phyloP scores from a whole-genome alignment of 2,329 filamentous ascomycete genomes.

The Trichoderma oligosporum region DNA sequence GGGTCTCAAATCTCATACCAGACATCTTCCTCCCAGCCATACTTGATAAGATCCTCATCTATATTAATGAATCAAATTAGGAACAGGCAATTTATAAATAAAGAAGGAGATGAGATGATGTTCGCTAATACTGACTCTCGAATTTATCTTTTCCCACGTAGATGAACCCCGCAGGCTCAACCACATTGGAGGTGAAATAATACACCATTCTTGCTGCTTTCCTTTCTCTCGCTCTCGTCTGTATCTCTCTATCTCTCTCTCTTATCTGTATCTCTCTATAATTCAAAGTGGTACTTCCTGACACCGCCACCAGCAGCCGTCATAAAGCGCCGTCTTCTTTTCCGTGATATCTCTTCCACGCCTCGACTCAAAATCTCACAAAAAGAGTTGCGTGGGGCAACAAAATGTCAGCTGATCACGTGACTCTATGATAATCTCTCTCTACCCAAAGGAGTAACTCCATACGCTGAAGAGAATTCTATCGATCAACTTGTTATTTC shows the following conservation, averaged over 20 bases:
- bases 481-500: too few relatives aligned
- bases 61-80: conserved; percentile 11
- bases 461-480: too few relatives aligned
- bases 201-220: conserved; percentile 66
- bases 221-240: neutral
- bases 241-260: neutral
- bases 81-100: too few relatives aligned
- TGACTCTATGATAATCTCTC: neutral
- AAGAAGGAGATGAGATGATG: too few relatives aligned
- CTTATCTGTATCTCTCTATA: neutral
- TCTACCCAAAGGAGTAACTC: too few relatives aligned
- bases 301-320: neutral
- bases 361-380: neutral
- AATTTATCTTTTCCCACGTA: conserved; percentile 99
- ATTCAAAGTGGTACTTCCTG: neutral
- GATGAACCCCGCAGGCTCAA: conserved; percentile 77
- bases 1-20: conserved; percentile 71
- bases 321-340: neutral
- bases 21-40: conserved; percentile 91
- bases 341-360: neutral
- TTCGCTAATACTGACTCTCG: conserved; percentile 78
- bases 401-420: neutral
- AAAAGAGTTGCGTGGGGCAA: neutral
- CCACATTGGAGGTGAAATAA: conserved; percentile 86
- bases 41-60: conserved; percentile 97